phyloP scores from a whole-genome alignment of 352 stramenopile genomes.

The Peronospora belbahrii region DNA sequence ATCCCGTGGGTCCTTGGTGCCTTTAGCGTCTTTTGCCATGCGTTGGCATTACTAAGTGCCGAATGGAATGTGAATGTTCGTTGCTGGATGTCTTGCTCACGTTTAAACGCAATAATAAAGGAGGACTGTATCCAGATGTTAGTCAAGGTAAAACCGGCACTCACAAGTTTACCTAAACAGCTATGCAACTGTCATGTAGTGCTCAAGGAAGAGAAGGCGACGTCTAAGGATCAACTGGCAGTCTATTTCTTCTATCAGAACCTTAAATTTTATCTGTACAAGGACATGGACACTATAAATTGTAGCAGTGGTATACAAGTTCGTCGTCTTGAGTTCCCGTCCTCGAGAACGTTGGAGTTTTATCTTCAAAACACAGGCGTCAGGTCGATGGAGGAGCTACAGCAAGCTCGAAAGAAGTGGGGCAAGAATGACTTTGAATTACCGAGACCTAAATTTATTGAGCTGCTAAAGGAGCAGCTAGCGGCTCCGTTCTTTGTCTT shows the following conservation, averaged over 20 bases:
- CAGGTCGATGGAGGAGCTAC: slow-evolving; percentile 27
- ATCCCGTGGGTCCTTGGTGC: slow-evolving; percentile 40
- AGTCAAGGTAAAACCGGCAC: slow-evolving; percentile 51
- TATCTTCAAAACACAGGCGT: slow-evolving; percentile 58
- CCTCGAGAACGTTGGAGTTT: slow-evolving; percentile 34
- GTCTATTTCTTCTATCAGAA: slow-evolving; percentile 79
- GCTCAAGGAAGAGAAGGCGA: slow-evolving; percentile 8
- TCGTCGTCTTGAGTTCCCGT: slow-evolving; percentile 63
- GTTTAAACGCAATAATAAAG: slow-evolving; percentile 39
- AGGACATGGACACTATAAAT: slow-evolving; percentile 41
- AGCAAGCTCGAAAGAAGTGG: slow-evolving; percentile 41
- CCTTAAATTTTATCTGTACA: slow-evolving; percentile 63
- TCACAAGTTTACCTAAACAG: slow-evolving; percentile 40
- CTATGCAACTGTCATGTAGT: slow-evolving; percentile 37
- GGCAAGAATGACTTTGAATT: slow-evolving; percentile 92
- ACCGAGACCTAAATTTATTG: slow-evolving; percentile 89
- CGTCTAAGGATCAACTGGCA: slow-evolving; percentile 8
- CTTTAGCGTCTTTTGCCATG: slow-evolving; percentile 38
- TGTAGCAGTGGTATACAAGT: slow-evolving; percentile 47
- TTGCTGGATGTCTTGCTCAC: slow-evolving; percentile 48
- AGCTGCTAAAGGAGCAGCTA: slow-evolving; percentile 95
- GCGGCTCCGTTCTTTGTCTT: slow-evolving; percentile 98
- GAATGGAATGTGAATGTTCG: slow-evolving; percentile 57
- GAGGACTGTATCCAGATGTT: slow-evolving; percentile 49
- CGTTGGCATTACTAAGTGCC: slow-evolving; percentile 38